Conservation (phyloP, 1,139 yeast species). For the Suhomyces guaymorum region DNA sequence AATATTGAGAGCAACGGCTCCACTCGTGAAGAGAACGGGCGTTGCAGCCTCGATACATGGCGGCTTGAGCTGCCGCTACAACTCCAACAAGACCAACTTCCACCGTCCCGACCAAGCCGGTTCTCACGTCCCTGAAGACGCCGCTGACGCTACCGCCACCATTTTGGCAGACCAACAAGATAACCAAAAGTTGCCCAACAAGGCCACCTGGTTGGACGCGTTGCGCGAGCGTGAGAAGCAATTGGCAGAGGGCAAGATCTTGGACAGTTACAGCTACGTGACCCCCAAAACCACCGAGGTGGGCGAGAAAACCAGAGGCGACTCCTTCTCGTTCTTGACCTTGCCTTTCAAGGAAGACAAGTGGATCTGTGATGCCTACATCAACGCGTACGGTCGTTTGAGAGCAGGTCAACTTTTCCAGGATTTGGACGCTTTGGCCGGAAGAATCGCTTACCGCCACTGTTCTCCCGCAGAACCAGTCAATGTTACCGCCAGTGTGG, state of each 20-base stretch:
- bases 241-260: conserved; percentile 64
- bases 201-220: conserved; percentile 85
- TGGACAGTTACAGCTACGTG: conserved; percentile 69
- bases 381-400: conserved; percentile 84
- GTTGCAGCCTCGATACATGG: no score
- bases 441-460: conserved; percentile 81
- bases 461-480: conserved; percentile 91
- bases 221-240: conserved; percentile 72
- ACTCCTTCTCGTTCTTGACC: conserved; percentile 70
- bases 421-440: conserved; percentile 87
- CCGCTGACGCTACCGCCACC: conserved; percentile 71
- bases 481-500: conserved; percentile 92
- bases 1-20: no score
- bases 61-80: conserved; percentile 5
- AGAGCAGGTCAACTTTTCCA: conserved; percentile 91
- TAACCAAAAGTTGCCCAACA: conserved; percentile 42
- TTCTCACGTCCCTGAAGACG: conserved; percentile 50
- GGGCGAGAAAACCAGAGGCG: conserved; percentile 70
- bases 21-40: no score
- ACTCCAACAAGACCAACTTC: conserved; percentile 18
- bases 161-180: conserved; percentile 54
- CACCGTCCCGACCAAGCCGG: conserved; percentile 44
- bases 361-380: conserved; percentile 82
- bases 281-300: conserved; percentile 74
- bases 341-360: conserved; percentile 84